Percentiles rank a stretch among this genome's conserved stretches.
Evolutionary conservation across 805 yeast genomes (phyloP).

Genomic region (Candida argentea): DNA sequence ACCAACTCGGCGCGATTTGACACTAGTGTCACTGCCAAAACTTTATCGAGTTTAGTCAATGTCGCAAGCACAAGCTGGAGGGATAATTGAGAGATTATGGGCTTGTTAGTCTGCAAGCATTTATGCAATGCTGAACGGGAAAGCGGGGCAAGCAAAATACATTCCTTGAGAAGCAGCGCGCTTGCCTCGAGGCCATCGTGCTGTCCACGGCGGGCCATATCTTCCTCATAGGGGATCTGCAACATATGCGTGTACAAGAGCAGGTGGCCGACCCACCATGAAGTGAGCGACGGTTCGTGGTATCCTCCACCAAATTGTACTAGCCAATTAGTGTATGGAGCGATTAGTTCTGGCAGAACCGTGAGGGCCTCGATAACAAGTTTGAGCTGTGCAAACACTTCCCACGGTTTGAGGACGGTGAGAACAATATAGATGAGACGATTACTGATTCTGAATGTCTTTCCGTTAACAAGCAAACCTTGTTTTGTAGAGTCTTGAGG

Average conservation of each 20-base stretch:
- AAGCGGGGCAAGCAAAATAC: conserved; percentile 55
- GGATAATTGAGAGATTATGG: conserved; percentile 52
- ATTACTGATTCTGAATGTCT: conserved; percentile 53
- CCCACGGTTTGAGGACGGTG: conserved; percentile 71
- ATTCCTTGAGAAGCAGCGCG: conserved; percentile 36
- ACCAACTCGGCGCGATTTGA: conserved; percentile 15
- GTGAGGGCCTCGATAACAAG: conserved; percentile 41
- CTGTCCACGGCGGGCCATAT: conserved; percentile 23
- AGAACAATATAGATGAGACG: conserved; percentile 54
- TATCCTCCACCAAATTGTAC: conserved; percentile 50
- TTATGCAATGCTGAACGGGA: conserved; percentile 48
- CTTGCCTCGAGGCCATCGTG: conserved; percentile 4
- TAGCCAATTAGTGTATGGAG: conserved; percentile 55
- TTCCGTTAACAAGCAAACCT: conserved; percentile 42
- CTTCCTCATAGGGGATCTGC: conserved; percentile 39
- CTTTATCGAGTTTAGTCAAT: conserved; percentile 41
- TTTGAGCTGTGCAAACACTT: conserved; percentile 52
- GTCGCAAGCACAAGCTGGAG: conserved; percentile 48
- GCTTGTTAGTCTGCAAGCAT: conserved; percentile 36
- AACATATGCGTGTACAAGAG: conserved; percentile 51
- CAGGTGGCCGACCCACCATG: conserved; percentile 77
- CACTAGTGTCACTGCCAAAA: conserved; percentile 15
- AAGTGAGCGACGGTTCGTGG: conserved; percentile 69
- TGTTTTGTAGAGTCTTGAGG: conserved; percentile 7
- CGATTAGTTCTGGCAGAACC: conserved; percentile 57